phyloP scores from a whole-genome alignment of 2,329 filamentous ascomycete species.

The Fusarium ramigenum region DNA sequence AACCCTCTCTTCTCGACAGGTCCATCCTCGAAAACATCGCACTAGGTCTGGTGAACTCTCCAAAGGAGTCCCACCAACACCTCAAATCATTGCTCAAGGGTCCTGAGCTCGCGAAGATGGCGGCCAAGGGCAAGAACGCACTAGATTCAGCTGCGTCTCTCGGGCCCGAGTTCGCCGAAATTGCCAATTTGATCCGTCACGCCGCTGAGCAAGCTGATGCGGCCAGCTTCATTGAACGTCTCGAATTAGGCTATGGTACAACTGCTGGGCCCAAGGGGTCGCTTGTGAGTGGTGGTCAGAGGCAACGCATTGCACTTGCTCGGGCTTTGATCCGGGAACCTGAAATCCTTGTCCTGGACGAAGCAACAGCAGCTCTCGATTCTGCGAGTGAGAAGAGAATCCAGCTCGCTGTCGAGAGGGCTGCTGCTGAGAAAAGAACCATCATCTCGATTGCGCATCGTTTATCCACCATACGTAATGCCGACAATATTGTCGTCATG shows the following conservation, averaged over 20 bases:
- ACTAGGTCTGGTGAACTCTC: background rate
- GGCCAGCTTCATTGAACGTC: slow-evolving; percentile 61
- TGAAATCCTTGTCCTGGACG: slow-evolving; percentile 66
- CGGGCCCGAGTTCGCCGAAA: background rate
- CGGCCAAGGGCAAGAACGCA: background rate
- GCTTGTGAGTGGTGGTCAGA: slow-evolving; percentile 67
- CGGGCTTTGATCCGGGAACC: slow-evolving; percentile 66
- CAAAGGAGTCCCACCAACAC: background rate
- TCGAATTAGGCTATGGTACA: slow-evolving; percentile 63
- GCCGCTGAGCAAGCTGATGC: background rate
- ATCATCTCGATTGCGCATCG: slow-evolving; percentile 73
- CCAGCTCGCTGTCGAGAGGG: slow-evolving; percentile 55
- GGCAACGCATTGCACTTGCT: slow-evolving; percentile 67
- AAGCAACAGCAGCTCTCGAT: slow-evolving; percentile 69
- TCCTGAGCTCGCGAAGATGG: background rate
- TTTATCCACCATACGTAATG: slow-evolving; percentile 68
- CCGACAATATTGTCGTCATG: slow-evolving; percentile 75
- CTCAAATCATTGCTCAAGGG: background rate
- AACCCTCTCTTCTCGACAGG: background rate
- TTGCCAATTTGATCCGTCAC: background rate
- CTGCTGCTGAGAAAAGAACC: slow-evolving; percentile 62
- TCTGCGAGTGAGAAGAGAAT: slow-evolving; percentile 66
- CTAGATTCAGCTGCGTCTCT: background rate
- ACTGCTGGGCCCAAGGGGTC: slow-evolving; percentile 62
- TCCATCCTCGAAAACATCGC: background rate